Percentiles rank a stretch among this genome's conserved stretches.
These are phyloP conservation scores for Cutaneotrichosporon cavernicola DNA, from an alignment of 1,284 basidiomycete genomes.

Conservation along the genomic window DNA sequence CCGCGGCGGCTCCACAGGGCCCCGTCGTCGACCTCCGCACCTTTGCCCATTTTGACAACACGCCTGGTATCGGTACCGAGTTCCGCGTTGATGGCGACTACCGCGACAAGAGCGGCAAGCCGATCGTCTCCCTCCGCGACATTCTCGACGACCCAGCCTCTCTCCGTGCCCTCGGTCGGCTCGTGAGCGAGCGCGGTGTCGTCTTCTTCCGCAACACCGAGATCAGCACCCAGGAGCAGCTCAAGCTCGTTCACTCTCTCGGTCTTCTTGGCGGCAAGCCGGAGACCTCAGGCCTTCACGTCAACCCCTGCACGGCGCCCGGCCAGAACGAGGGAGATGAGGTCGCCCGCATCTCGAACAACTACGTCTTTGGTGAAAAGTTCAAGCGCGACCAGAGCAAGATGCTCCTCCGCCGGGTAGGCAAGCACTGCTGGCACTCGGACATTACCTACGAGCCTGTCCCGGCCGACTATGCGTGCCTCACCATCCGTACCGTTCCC, in stretches of 20 bases:
- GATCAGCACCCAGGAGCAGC: slow-evolving; percentile 23
- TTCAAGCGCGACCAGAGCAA: slow-evolving; percentile 8
- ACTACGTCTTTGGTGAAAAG: slow-evolving; percentile 41
- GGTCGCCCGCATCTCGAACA: slow-evolving; percentile 58
- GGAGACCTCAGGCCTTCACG: slow-evolving; percentile 59
- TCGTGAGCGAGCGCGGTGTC: slow-evolving; percentile 64
- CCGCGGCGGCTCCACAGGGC: background rate
- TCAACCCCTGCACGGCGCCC: slow-evolving; percentile 41
- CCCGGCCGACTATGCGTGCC: slow-evolving; percentile 64
- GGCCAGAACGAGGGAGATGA: slow-evolving; percentile 56
- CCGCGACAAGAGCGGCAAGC: slow-evolving; percentile 24
- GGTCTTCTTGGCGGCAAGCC: slow-evolving; percentile 62
- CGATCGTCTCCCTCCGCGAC: slow-evolving; percentile 31
- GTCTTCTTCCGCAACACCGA: slow-evolving; percentile 64
- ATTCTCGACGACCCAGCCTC: slow-evolving; percentile 33
- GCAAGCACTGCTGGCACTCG: slow-evolving; percentile 30
- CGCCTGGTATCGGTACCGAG: slow-evolving; percentile 44
- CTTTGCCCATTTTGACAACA: slow-evolving; percentile 36
- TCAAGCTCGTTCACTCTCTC: slow-evolving; percentile 56
- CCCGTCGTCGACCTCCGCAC: slow-evolving; percentile 15
- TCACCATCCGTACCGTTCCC: slow-evolving; percentile 63
- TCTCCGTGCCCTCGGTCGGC: slow-evolving; percentile 35
- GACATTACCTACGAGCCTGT: slow-evolving; percentile 69
- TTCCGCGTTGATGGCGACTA: slow-evolving; percentile 38
- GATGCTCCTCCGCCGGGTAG: slow-evolving; percentile 2